Conservation (phyloP, 257 asterid species). For the Craterostigma plantagineum region DNA sequence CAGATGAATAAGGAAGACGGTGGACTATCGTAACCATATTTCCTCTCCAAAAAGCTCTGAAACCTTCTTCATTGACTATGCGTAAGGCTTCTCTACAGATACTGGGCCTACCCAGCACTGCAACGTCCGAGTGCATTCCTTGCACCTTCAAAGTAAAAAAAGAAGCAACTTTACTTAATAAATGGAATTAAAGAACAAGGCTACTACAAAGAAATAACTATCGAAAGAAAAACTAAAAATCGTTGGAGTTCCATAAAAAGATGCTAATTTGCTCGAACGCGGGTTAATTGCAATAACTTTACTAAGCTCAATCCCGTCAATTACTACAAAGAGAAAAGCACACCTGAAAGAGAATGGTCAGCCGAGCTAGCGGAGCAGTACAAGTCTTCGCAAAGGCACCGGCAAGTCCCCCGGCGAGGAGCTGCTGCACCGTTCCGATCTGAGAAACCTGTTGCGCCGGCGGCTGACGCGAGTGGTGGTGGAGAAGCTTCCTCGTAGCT, state of each 20-base stretch:
- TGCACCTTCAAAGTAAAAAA: constrained; percentile 24
- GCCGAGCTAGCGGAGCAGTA: constrained; percentile 57
- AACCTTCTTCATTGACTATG: constrained; percentile 56
- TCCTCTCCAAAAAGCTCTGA: constrained; percentile 75
- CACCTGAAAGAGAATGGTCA: constrained; percentile 54
- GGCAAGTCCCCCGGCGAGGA: constrained; percentile 52
- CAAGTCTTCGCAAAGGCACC: constrained; percentile 58
- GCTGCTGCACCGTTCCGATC: constrained; percentile 41
- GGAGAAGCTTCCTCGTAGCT: constrained; percentile 1
- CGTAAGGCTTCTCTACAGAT: constrained; percentile 50
- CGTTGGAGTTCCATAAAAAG: too few species aligned
- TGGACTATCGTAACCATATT: constrained; percentile 63
- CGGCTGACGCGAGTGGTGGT: neutral
- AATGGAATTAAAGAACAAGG: too few species aligned
- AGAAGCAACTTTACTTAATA: too few species aligned
- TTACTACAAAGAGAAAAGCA: neutral
- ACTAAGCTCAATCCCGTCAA: too few species aligned
- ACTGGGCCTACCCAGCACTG: constrained; percentile 36
- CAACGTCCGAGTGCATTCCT: constrained; percentile 70
- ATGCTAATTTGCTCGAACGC: too few species aligned
- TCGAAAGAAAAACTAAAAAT: too few species aligned
- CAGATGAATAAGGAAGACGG: constrained; percentile 57
- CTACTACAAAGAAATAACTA: too few species aligned
- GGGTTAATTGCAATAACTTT: too few species aligned
- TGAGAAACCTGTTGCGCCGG: constrained; percentile 24